Conservation (phyloP, 805 yeast genomes). For the Pichia manshurica region DNA sequence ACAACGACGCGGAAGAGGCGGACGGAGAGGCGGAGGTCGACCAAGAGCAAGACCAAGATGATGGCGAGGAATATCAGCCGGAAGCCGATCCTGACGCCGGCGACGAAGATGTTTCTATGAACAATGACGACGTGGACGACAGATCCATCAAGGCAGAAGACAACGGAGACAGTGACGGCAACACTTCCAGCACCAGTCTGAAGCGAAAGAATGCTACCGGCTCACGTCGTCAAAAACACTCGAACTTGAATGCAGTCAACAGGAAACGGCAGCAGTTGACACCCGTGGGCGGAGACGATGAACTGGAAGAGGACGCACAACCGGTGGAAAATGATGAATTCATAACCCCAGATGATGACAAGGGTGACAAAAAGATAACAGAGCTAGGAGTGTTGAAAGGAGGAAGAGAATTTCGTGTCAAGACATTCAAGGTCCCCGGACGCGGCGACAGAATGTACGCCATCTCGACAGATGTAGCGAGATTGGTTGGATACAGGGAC, state of each 20-base stretch:
- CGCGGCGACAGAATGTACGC: slow-evolving; percentile 72
- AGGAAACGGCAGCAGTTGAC: slow-evolving; percentile 12
- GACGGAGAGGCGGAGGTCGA: not conserved
- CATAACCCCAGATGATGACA: slow-evolving; percentile 65
- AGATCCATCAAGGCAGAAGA: not conserved
- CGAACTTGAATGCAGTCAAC: slow-evolving; percentile 11
- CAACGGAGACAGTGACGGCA: slow-evolving; percentile 9
- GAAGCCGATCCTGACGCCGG: slow-evolving; percentile 22
- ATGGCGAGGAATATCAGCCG: slow-evolving; percentile 20
- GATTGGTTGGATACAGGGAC: slow-evolving; percentile 90
- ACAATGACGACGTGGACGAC: not conserved
- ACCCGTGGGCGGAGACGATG: slow-evolving; percentile 20
- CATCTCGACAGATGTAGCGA: slow-evolving; percentile 94
- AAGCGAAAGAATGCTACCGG: not conserved
- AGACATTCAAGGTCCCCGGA: slow-evolving; percentile 58
- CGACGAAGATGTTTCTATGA: not conserved
- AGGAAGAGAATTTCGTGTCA: slow-evolving; percentile 67
- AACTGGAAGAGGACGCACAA: slow-evolving; percentile 18
- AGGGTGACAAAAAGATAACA: slow-evolving; percentile 72
- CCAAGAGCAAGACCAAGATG: slow-evolving; percentile 18
- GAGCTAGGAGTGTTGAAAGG: slow-evolving; percentile 61
- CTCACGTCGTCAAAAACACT: slow-evolving; percentile 2
- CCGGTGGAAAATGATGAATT: slow-evolving; percentile 71
- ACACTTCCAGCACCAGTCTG: not conserved
- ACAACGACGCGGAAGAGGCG: slow-evolving; percentile 12